Conservation (phyloP, 83 land plant species). For the Picea engelmannii region DNA sequence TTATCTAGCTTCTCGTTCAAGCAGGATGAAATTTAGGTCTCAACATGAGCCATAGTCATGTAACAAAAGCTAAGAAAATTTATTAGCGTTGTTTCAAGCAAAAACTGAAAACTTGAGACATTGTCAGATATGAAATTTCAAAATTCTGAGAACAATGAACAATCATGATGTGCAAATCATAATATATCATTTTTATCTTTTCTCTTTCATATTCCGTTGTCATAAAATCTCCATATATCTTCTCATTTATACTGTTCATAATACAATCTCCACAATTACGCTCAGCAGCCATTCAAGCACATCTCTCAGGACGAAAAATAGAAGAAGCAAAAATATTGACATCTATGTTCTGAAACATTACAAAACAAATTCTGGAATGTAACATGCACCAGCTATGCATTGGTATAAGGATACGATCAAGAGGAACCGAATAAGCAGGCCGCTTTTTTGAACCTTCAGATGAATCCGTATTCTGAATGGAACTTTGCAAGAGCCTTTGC, state of each 20-base stretch:
- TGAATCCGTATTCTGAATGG: neutral
- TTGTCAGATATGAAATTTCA: neutral
- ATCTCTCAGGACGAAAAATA: neutral
- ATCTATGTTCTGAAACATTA: neutral
- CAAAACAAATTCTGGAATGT: neutral
- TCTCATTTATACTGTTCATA: neutral
- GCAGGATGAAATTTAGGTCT: neutral
- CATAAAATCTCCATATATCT: neutral
- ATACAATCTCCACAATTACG: neutral
- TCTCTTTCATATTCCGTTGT: neutral
- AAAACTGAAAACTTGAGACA: neutral
- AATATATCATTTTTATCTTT: neutral
- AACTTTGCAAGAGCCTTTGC: conserved; percentile 8
- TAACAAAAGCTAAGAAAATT: no score
- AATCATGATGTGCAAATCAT: neutral
- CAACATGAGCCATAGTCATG: neutral
- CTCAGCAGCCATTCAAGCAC: neutral
- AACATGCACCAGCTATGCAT: conserved; percentile 7
- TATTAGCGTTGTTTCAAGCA: neutral
- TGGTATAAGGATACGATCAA: conserved; percentile 15
- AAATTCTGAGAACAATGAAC: neutral
- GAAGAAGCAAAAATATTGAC: neutral
- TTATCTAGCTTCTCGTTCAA: neutral
- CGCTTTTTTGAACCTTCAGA: neutral
- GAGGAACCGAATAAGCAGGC: neutral